phyloP scores from a whole-genome alignment of 257 asterid genomes.

The Solanum pennellii region DNA sequence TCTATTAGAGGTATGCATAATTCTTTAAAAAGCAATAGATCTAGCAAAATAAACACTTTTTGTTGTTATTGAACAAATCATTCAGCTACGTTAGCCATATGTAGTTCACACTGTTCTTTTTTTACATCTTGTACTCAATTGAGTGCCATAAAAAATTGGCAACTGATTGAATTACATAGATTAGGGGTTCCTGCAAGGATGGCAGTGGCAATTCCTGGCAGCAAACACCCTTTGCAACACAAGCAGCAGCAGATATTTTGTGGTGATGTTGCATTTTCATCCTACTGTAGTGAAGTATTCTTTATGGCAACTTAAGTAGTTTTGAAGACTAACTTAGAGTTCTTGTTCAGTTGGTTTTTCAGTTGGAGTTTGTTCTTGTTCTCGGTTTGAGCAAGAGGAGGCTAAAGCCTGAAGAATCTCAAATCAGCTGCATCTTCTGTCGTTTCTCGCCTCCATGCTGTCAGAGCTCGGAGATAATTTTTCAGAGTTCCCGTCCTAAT shows the following conservation, averaged over 20 bases:
- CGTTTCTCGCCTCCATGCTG: constrained; percentile 84
- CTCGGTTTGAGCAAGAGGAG: constrained; percentile 1
- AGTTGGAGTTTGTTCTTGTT: not conserved
- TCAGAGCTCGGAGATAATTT: constrained; percentile 37
- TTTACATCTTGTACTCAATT: too few relatives aligned
- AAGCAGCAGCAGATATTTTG: constrained; percentile 34
- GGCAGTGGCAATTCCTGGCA: constrained; percentile 27
- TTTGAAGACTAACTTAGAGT: not conserved
- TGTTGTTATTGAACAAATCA: too few relatives aligned
- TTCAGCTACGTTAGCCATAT: too few relatives aligned
- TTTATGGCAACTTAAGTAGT: not conserved
- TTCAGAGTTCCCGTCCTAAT: too few relatives aligned
- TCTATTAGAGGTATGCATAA: too few relatives aligned
- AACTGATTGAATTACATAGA: not conserved
- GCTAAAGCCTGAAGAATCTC: constrained; percentile 23
- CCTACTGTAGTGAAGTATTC: not conserved
- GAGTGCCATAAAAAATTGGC: not conserved
- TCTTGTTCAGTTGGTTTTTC: not conserved
- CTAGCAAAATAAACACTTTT: too few relatives aligned
- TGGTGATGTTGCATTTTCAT: constrained; percentile 7
- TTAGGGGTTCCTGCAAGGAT: constrained; percentile 53
- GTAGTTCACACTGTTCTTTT: too few relatives aligned
- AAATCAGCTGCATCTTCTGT: constrained; percentile 61
- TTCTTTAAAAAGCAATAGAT: too few relatives aligned
- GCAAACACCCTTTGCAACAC: constrained; percentile 30